Evolutionary conservation across 2,329 filamentous ascomycete species (phyloP), one percentile per base, ranked within the genome.

Genomic region (Rhynchosporium secalis): DNA sequence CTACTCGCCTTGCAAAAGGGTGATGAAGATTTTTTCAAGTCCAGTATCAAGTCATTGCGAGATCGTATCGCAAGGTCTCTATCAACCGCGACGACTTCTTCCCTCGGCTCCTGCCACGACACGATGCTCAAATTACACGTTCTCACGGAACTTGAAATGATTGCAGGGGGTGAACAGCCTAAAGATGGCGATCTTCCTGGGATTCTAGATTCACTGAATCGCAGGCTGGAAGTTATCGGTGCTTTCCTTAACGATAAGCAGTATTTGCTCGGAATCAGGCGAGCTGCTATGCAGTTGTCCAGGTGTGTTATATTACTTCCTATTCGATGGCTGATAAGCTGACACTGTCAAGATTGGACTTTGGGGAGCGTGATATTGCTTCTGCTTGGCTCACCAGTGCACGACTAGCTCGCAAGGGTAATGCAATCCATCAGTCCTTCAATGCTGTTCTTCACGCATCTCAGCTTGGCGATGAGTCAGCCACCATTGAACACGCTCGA

Each of bases 221-320:
- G 89, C 51, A 87, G 95, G n/a, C 78, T 99, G n/a, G 90, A 93
- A 68, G 83, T 96, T 1, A 80, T 99, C 2, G 95, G 96, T 0
- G 91, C 92, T 1, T 96, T 95, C 71, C 88, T 93, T 43, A 86
- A 87, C 58, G 93, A 99, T 73, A 99, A 99, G 74, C 94, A 97
- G 73, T 98, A 96, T 73, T 77, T 99, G 9, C 80, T 99, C 33
- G 90, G 92, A 1, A 82, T 98, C 46, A 86, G 93, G 61, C 84
- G 95, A 68, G 94, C 95, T 29, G 86, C 89, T 0, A 96, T 99
- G 91, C 86, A 93, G 68, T 75, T 96, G 61, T 86, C 86, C 66
- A 79, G 81, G 87, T 90, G 78, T 71, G 82, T 40, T 4, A 4
- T 48, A 43, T 28, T 56, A 58, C 71, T 4, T 33, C 29, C 38